phyloP scores from a whole-genome alignment of 345 rosid species.

The Linum usitatissimum region DNA sequence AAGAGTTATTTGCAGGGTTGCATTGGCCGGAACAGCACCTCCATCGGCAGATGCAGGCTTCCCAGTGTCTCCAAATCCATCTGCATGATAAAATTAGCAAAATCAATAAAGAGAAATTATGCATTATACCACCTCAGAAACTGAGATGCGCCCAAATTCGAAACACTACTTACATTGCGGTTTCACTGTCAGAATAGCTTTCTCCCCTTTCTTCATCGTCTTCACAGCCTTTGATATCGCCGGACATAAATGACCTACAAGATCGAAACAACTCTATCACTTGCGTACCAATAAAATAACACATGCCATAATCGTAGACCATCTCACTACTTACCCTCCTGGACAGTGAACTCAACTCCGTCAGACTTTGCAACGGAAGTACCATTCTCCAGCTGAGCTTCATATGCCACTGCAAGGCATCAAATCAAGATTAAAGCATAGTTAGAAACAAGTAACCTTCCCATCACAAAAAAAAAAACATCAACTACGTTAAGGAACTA shows the following conservation, averaged over 20 bases:
- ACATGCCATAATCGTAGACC: not conserved
- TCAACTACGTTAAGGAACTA: not conserved
- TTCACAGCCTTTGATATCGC: slow-evolving; percentile 70
- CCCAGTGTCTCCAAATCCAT: slow-evolving; percentile 92
- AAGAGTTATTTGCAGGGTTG: slow-evolving; percentile 41
- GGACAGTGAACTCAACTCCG: slow-evolving; percentile 66
- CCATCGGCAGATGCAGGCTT: slow-evolving; percentile 40
- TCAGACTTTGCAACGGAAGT: slow-evolving; percentile 52
- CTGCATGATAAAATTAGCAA: slow-evolving; percentile 19
- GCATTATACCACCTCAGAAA: no score
- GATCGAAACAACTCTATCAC: not conserved
- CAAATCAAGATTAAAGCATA: not conserved
- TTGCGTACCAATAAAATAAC: not conserved
- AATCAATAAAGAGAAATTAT: not conserved
- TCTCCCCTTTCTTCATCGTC: slow-evolving; percentile 89
- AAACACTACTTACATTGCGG: slow-evolving; percentile 44
- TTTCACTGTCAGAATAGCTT: slow-evolving; percentile 63
- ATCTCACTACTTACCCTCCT: slow-evolving; percentile 40
- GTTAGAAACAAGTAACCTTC: not conserved
- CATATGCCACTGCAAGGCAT: slow-evolving; percentile 49
- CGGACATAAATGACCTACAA: slow-evolving; percentile 69
- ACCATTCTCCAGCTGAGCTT: slow-evolving; percentile 70
- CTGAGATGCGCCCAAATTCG: no score
- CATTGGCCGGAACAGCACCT: slow-evolving; percentile 77
- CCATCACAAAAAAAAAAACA: not conserved